Conservation (phyloP, 441 rosid species). For the Viola pubescens region DNA sequence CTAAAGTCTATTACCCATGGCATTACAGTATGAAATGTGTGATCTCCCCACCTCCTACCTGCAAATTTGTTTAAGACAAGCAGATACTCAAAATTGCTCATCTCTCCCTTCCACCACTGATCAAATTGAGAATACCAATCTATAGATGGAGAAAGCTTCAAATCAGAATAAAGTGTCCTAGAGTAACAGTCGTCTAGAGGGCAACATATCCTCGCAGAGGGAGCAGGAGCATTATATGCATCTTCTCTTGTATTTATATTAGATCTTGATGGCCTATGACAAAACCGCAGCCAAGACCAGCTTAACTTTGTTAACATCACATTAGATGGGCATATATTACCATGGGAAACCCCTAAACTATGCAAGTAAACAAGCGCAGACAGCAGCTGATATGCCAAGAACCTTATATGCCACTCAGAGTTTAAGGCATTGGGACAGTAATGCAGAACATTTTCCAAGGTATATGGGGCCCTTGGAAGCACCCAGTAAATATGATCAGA, state of each 20-base stretch:
- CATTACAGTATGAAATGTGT: conserved; percentile 86
- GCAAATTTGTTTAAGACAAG: conserved; percentile 76
- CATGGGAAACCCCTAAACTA: conserved; percentile 56
- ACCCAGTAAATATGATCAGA: conserved; percentile 41
- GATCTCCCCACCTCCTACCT: conserved; percentile 98
- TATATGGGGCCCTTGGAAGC: conserved; percentile 65
- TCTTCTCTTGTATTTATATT: conserved; percentile 20
- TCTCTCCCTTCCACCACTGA: conserved; percentile 86
- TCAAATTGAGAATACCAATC: conserved; percentile 67
- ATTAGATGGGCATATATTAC: conserved; percentile 63
- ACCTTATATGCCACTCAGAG: conserved; percentile 71
- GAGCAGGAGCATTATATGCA: conserved; percentile 17
- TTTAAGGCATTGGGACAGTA: conserved; percentile 58
- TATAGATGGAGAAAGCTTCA: conserved; percentile 44
- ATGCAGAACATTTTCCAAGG: conserved; percentile 69
- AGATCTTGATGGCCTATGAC: conserved; percentile 29
- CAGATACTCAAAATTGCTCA: conserved; percentile 86
- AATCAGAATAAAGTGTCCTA: conserved; percentile 50
- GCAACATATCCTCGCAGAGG: conserved; percentile 28
- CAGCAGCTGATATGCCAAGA: conserved; percentile 67
- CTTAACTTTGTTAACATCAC: conserved; percentile 55
- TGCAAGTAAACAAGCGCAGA: conserved; percentile 73
- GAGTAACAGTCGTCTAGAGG: conserved; percentile 44
- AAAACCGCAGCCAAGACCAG: conserved; percentile 70
- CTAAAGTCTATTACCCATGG: conserved; percentile 98